A percentile compares a stretch with the other conserved stretches of the same genome.
These are phyloP conservation scores for Pseudonectria foliicola DNA, from an alignment of 2,329 filamentous ascomycete genomes.

Conservation along the genomic window DNA sequence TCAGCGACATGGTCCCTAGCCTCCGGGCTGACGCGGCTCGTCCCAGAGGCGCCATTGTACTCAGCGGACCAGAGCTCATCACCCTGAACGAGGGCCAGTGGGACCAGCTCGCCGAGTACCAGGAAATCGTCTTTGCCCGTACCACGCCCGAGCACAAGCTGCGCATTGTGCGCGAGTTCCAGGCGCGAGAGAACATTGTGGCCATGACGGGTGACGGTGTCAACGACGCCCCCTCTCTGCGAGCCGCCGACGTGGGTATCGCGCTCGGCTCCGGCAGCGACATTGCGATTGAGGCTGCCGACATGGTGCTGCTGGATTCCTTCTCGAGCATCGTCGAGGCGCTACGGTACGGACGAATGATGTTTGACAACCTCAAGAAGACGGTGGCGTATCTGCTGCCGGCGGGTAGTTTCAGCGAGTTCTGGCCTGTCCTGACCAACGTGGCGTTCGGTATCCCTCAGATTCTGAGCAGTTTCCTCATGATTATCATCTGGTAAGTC, in stretches of 20 bases:
- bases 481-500: conserved; percentile 56
- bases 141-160: conserved; percentile 76
- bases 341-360: conserved; percentile 63
- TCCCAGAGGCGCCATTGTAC: conserved; percentile 44
- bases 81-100: conserved; percentile 61
- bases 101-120: conserved; percentile 56
- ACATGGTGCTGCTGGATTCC: conserved; percentile 72
- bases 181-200: conserved; percentile 56
- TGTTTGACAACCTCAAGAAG: conserved; percentile 78
- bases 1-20: conserved; percentile 3
- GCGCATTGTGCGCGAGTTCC: conserved; percentile 70
- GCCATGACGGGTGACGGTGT: conserved; percentile 85
- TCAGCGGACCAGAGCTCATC: conserved; percentile 60
- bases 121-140: conserved; percentile 66
- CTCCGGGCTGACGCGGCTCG: conserved; percentile 4
- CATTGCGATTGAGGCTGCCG: conserved; percentile 73
- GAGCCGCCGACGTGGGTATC: conserved; percentile 75
- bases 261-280: conserved; percentile 76
- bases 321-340: conserved; percentile 68
- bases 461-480: conserved; percentile 65
- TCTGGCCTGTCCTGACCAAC: conserved; percentile 69
- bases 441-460: conserved; percentile 67
- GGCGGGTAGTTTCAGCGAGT: conserved; percentile 67
- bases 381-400: conserved; percentile 62
- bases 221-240: conserved; percentile 76